Conservation (phyloP, 2,329 filamentous ascomycete species). For the Penicillium sp. region DNA sequence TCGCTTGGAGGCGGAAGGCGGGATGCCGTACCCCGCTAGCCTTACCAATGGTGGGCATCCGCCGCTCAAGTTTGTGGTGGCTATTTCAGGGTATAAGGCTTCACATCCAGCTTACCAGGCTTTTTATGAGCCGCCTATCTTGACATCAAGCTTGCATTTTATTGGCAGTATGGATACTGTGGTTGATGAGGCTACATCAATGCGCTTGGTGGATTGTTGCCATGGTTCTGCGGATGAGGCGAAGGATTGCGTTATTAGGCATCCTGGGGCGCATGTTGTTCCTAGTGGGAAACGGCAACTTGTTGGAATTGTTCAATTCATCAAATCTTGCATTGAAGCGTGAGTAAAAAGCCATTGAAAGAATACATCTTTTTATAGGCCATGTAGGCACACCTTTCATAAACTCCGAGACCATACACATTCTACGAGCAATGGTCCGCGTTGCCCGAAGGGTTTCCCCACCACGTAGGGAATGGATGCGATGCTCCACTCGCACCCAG, state of each 20-base stretch:
- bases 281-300: constrained; percentile 8
- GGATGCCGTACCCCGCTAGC: background rate
- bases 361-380: background rate
- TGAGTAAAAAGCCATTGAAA: background rate
- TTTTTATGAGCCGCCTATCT: constrained; percentile 3
- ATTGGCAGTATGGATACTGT: constrained; percentile 7
- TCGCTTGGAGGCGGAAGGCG: background rate
- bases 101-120: constrained; percentile 2
- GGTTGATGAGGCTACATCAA: constrained; percentile 2
- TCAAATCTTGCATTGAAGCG: background rate
- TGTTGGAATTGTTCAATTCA: constrained; percentile 1
- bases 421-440: constrained; percentile 9
- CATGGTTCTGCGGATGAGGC: background rate
- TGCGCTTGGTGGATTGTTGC: background rate
- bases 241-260: background rate
- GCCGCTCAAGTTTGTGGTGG: constrained; percentile 1
- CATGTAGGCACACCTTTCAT: background rate
- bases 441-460: constrained; percentile 31
- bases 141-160: constrained; percentile 1
- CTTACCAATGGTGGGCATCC: background rate
- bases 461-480: constrained; percentile 38
- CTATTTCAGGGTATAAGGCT: constrained; percentile 5
- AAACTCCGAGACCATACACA: too few relatives aligned
- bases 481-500: constrained; percentile 45
- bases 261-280: constrained; percentile 1